Percentiles rank a stretch among this genome's conserved stretches.
phyloP scores from a whole-genome alignment of 805 yeast genomes.

The Metschnikowia dekortorum region DNA sequence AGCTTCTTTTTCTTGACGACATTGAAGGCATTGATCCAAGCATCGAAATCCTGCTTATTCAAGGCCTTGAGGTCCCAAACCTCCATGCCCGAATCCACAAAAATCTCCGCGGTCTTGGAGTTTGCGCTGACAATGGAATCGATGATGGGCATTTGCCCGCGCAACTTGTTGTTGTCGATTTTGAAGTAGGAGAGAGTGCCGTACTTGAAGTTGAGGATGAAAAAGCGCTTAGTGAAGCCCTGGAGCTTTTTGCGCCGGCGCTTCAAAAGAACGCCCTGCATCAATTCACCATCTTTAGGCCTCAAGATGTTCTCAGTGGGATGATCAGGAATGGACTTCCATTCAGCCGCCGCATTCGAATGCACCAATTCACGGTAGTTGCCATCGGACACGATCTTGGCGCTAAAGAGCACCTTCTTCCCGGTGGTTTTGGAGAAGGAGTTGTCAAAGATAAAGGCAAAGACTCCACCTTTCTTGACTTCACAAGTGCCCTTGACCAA shows the following conservation, averaged over 20 bases:
- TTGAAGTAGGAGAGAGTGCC: constrained; percentile 83
- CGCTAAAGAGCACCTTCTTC: constrained; percentile 70
- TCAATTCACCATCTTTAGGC: constrained; percentile 61
- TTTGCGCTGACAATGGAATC: constrained; percentile 81
- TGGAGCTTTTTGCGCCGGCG: constrained; percentile 77
- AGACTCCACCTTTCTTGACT: constrained; percentile 62
- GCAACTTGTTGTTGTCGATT: constrained; percentile 62
- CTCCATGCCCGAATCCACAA: constrained; percentile 92
- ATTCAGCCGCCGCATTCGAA: not conserved
- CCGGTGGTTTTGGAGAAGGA: constrained; percentile 82
- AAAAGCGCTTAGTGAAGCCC: constrained; percentile 82
- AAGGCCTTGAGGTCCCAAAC: constrained; percentile 82
- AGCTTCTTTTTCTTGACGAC: constrained; percentile 33
- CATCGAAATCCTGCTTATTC: constrained; percentile 59
- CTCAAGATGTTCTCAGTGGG: constrained; percentile 17
- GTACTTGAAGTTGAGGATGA: constrained; percentile 73
- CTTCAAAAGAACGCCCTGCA: constrained; percentile 77
- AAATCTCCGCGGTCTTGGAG: constrained; percentile 59
- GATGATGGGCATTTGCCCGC: constrained; percentile 90
- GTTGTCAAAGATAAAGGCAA: constrained; percentile 89
- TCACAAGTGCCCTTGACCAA: constrained; percentile 57
- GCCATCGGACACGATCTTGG: constrained; percentile 16
- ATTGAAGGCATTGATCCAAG: constrained; percentile 82
- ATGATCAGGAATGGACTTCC: constrained; percentile 1
- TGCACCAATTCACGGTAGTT: not conserved